Percentiles rank a stretch among this genome's conserved stretches.
Evolutionary conservation across 768 basidiomycete species (phyloP).

Genomic region (Leccinum pellstonianum): DNA sequence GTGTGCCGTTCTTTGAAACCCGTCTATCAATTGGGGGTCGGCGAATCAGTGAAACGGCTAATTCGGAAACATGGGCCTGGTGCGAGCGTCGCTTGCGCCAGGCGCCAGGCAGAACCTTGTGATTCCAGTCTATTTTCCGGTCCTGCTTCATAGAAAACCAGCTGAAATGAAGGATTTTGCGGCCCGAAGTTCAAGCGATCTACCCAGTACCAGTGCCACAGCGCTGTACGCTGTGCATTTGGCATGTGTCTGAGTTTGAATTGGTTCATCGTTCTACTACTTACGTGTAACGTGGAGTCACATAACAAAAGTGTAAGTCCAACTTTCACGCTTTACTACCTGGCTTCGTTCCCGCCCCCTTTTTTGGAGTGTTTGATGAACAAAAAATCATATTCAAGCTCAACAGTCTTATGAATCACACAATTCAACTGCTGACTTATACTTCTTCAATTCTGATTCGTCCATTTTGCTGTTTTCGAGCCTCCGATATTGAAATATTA

Average conservation of each 20-base stretch:
- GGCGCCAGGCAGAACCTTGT: neutral
- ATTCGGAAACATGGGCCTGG: neutral
- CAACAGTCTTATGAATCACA: slow-evolving; percentile 40
- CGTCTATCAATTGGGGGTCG: neutral
- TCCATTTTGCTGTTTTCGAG: neutral
- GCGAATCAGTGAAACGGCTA: neutral
- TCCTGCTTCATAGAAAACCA: neutral
- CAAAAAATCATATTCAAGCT: slow-evolving; percentile 35
- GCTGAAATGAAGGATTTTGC: neutral
- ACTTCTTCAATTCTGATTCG: slow-evolving; percentile 46
- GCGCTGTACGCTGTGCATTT: too few relatives aligned
- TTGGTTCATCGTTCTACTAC: too few relatives aligned
- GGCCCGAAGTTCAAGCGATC: neutral
- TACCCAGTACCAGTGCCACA: too few relatives aligned
- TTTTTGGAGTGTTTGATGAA: slow-evolving; percentile 34
- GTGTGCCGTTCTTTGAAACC: too few relatives aligned
- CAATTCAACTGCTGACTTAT: slow-evolving; percentile 40
- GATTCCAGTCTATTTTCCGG: neutral
- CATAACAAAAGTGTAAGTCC: too few relatives aligned
- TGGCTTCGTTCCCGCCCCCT: too few relatives aligned
- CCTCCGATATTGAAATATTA: neutral
- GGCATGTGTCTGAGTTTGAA: too few relatives aligned
- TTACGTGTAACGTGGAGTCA: too few relatives aligned
- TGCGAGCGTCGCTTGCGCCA: neutral
- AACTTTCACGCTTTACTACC: too few relatives aligned